Evolutionary conservation across 2,329 filamentous ascomycete genomes (phyloP), one percentile per base, ranked within the genome.

Genomic region (Remersonia thermophila): DNA sequence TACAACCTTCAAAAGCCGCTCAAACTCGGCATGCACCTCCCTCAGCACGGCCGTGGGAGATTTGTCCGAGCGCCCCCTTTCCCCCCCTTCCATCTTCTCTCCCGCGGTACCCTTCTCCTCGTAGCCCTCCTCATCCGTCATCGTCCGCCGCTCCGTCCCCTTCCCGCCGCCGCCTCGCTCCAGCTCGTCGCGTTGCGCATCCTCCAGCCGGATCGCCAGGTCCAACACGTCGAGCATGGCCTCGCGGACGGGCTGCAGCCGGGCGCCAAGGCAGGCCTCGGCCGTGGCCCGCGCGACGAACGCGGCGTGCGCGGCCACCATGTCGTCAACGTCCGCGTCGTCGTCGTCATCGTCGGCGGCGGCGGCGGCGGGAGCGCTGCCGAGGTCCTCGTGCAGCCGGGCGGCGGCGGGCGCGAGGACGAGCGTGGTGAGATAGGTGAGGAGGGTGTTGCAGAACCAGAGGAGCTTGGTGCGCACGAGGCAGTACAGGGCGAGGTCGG

Each of bases 211-310:
- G 30, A 89, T 72, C 2, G 76, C 74, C 10, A 93, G 60, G 51
- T 94, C 83, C 2, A 95, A 66, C 2, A 91, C 60, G 32, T 78
- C 74, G n/a, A 89, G 63, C 13, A 93, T 71, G 11, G 75, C 75
- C 39, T 82, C 72, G 37, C 75, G 69, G 26, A 95, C 81, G 0
- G 81, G 78, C 12, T 67, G 65, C 3, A 94, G 59, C 36, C 77
- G 79, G 12, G 66, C 60, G 0, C 79, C 75, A 0, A 93, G 68
- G 16, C 91, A 71, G 8, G 81, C 74, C 44, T 84, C 77, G 23
- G 76, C 70, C 38, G 77, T 63, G 9, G 91, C 60, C 2, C 67
- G 67, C 30, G 65, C 66, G 30, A 81, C 61, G 49, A 80, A 89
- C 0, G 56, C 53, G 4, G 70, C 59, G 52, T 94, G 86, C 1